Percentiles rank a stretch among this genome's conserved stretches.
These are phyloP conservation scores for Trichomonas vaginalis DNA, from an alignment of 208 protist species.

Conservation along the genomic window DNA sequence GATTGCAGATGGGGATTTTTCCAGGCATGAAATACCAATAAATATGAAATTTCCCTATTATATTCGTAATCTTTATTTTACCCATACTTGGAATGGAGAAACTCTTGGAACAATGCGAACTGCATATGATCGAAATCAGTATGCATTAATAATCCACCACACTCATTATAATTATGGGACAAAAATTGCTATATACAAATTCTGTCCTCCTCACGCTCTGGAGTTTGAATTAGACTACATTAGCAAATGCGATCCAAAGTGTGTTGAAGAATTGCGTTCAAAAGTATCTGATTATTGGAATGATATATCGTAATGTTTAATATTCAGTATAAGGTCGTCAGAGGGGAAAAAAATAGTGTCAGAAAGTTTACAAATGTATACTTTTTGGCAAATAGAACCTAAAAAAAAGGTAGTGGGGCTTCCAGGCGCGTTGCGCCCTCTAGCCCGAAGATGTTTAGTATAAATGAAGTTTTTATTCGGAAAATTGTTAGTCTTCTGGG, in stretches of 20 bases:
- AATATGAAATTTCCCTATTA: background rate
- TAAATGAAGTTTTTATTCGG: too few relatives aligned
- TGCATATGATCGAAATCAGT: background rate
- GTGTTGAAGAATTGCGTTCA: background rate
- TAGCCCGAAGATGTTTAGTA: too few relatives aligned
- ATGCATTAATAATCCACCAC: background rate
- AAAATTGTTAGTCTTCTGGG: too few relatives aligned
- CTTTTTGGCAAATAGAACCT: too few relatives aligned
- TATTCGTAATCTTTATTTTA: background rate
- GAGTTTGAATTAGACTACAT: background rate
- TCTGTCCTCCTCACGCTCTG: background rate
- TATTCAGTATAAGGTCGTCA: too few relatives aligned
- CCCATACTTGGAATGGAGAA: background rate
- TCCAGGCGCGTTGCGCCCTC: too few relatives aligned
- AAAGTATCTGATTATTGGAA: too few relatives aligned
- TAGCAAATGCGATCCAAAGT: background rate
- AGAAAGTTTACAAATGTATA: too few relatives aligned
- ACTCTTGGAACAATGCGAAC: background rate
- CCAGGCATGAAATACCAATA: background rate
- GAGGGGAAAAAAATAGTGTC: too few relatives aligned
- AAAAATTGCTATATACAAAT: background rate
- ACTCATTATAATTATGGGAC: background rate
- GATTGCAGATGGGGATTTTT: background rate
- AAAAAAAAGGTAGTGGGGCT: too few relatives aligned
- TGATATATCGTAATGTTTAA: too few relatives aligned